Evolutionary conservation across 768 basidiomycete species (phyloP).

Genomic region (Lactarius sanguifluus): DNA sequence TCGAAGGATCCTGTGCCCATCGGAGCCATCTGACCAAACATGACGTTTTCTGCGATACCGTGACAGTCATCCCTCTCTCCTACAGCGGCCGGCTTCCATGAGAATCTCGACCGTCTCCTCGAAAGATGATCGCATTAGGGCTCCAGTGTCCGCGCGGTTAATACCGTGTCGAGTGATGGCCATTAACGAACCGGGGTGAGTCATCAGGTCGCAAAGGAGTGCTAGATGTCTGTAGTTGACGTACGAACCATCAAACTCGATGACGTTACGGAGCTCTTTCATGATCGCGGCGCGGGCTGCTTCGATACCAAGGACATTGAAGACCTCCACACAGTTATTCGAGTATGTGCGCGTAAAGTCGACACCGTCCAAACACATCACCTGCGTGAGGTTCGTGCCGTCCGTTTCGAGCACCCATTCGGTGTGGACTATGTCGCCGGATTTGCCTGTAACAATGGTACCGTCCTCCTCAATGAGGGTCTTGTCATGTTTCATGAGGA

Average conservation of each 20-base stretch:
- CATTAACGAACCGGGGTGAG: constrained; percentile 91
- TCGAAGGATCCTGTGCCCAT: constrained; percentile 99
- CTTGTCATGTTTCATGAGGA: constrained; percentile 87
- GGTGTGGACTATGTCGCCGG: constrained; percentile 48
- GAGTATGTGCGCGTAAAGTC: constrained; percentile 93
- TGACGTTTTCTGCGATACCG: constrained; percentile 97
- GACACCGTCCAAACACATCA: constrained; percentile 94
- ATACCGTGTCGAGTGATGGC: constrained; percentile 99
- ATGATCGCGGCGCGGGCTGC: constrained; percentile 93
- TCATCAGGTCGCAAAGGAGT: constrained; percentile 98
- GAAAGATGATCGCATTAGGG: constrained; percentile 97
- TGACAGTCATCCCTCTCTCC: constrained; percentile 99
- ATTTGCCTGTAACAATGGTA: constrained; percentile 41
- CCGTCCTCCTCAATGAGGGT: constrained; percentile 65
- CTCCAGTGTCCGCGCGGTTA: constrained; percentile 98
- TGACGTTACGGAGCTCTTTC: constrained; percentile 91
- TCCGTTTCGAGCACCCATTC: constrained; percentile 99
- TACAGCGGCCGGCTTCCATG: constrained; percentile 97
- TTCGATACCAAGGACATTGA: constrained; percentile 94
- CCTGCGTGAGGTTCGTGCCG: constrained; percentile 92
- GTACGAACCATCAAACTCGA: constrained; percentile 99
- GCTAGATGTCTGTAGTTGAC: constrained; percentile 98
- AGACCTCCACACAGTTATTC: constrained; percentile 95
- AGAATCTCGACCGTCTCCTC: constrained; percentile 99
- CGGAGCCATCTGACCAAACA: constrained; percentile 99